Base-by-base conservation (phyloP, 2,329 filamentous ascomycete species). In the Neofusicoccum kwambonambiense region DNA sequence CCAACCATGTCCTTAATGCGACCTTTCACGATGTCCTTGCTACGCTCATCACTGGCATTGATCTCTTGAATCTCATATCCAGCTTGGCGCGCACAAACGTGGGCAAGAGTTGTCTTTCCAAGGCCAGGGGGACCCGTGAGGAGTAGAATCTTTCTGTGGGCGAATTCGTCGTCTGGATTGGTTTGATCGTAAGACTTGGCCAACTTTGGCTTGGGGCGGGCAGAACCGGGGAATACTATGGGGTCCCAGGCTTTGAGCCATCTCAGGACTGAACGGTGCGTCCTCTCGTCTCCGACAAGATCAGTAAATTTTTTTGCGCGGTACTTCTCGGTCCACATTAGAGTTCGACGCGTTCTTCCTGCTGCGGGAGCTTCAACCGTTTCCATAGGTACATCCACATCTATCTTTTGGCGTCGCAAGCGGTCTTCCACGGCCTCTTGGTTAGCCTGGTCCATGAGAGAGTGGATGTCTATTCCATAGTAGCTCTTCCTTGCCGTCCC, bases 301-400 rank as follows among this genome's bases (percentile, higher is more conserved):
- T 99, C 95, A 70, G 93, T 91, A 72, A 98, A 99, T 71, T 89
- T 94, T 67, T 88, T 87, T 34, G 95, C 95, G 41, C 95, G 89
- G 74, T 99, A 99, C 75, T 99, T 99, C 75, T 99, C 95, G 0
- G 94, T 97, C 95, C 95, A 99, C 74, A 99, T 81, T 37, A 92
- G 76, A 0, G 87, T 84, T 67, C 72, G 76, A 19, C 67, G 72
- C 15, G 77, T 80, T 19, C 6, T 58, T 6, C 56, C 22, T 4
- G 5, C 56, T 17, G 4, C n/a, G 13, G 52, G 41, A 7, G 50
- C 31, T 68, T 84, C 82, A 4, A 81, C 70, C 0, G 80, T 78
- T 54, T 39, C 73, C 70, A 69, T 68, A 15, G 74, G 72, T 12
- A 70, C 65, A 7, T 77, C 70, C 1, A 69, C 60, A 11, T 75